A percentile compares a stretch with the other conserved stretches of the same genome.
phyloP scores from a whole-genome alignment of 768 basidiomycete genomes.

The Kwoniella europaea region DNA sequence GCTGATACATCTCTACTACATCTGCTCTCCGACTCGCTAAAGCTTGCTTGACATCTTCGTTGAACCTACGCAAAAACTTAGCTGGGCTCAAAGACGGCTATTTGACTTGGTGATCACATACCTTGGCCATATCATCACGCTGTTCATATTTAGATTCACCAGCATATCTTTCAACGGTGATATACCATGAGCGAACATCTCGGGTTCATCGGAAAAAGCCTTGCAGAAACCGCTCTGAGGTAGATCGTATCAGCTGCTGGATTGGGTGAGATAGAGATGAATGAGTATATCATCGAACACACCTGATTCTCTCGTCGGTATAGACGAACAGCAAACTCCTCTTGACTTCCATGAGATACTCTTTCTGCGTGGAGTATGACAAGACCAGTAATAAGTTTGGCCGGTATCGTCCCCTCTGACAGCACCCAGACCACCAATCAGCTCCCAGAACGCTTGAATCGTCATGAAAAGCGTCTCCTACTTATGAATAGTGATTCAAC shows the following conservation, averaged over 20 bases:
- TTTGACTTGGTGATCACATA: constrained; percentile 47
- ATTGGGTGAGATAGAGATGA: background rate
- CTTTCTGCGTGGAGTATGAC: constrained; percentile 92
- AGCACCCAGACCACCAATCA: background rate
- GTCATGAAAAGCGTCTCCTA: too few relatives aligned
- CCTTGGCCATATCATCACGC: constrained; percentile 92
- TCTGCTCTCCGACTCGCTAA: constrained; percentile 84
- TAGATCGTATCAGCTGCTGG: background rate
- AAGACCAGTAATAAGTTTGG: constrained; percentile 83
- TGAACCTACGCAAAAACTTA: constrained; percentile 68
- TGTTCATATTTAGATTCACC: constrained; percentile 86
- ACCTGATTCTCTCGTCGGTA: constrained; percentile 84
- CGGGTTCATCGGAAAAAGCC: constrained; percentile 95
- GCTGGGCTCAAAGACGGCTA: background rate
- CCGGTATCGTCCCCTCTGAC: constrained; percentile 71
- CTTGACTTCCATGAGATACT: constrained; percentile 79
- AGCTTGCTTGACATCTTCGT: constrained; percentile 80
- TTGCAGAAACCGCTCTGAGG: constrained; percentile 80
- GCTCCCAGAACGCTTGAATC: background rate
- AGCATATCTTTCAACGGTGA: constrained; percentile 90
- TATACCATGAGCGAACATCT: constrained; percentile 88
- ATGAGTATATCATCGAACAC: constrained; percentile 2
- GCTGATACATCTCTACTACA: constrained; percentile 87
- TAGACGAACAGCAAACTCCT: constrained; percentile 90
- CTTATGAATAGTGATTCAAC: background rate